Evolutionary conservation across 2,329 filamentous ascomycete genomes (phyloP), one percentile per base, ranked within the genome.

Genomic region (Hysterium pulicare): DNA sequence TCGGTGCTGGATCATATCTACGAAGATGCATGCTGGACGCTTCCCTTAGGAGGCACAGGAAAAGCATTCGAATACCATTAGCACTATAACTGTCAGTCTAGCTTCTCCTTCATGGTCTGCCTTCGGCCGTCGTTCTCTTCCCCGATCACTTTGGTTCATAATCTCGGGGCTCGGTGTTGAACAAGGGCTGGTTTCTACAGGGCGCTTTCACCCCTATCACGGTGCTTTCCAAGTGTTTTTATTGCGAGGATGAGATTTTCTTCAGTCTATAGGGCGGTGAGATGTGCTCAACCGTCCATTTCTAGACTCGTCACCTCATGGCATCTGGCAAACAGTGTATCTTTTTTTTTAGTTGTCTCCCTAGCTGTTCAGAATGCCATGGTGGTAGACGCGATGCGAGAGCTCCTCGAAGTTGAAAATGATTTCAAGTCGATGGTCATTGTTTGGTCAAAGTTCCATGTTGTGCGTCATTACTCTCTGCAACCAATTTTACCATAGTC

Each of bases 281-380:
- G 46, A 28, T 42, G 49, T 36, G 40, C 39, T 35, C 43, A 40
- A 6, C 40, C 42, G 44, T 47, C 42, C 46, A n/a, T 32, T 31
- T 59, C 46, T 61, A 61, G 58, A 62, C 50, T 53, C 50, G 38
- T 54, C 48, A 46, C 20, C 44, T 40, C 33, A 15, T 38, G 59
- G 60, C 57, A 62, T 62, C 46, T 54, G 57, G 56, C 54, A 59
- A 53, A 51, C 49, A 57, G 51, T 60, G 45, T 62, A 56, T 51
- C 47, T 20, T 49, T 43, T 37, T 33, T 33, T 43, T 41, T 36
- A 46, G 38, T 46, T 32, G 31, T 6, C 15, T 32, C 26, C 22
- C 16, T n/a, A 13, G 20, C 16, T 22, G 38, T 15, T 4, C 15
- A 13, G 46, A 45, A 48, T 47, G 46, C 46, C 53, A 49, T 52